These are phyloP conservation scores for Tilletia indica DNA, from an alignment of 1,284 basidiomycete species.

Conservation along the genomic window DNA sequence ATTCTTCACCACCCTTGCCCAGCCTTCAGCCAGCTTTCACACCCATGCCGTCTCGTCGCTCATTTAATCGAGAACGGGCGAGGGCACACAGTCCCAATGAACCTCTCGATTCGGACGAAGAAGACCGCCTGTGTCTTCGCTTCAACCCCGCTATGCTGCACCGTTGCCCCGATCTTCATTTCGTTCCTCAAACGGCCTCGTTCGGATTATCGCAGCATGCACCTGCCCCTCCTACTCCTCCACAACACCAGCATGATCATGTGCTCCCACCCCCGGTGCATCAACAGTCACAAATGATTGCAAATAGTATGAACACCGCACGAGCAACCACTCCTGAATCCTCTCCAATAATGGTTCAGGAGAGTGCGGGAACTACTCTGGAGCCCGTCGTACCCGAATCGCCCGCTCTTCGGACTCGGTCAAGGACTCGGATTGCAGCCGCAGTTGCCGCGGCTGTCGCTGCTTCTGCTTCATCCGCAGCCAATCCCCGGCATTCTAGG, in stretches of 20 bases:
- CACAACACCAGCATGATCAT: no score
- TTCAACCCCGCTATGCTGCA: constrained; percentile 13
- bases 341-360: no score
- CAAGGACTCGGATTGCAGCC: background rate
- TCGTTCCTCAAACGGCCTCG: background rate
- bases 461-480: background rate
- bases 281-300: background rate
- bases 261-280: background rate
- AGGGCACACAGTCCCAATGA: constrained; percentile 2
- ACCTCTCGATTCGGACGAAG: constrained; percentile 14
- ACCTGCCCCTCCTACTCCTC: background rate
- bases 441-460: background rate
- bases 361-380: no score
- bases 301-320: background rate
- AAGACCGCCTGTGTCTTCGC: constrained; percentile 11
- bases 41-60: background rate
- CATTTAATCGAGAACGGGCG: background rate
- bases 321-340: background rate
- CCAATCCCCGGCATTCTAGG: background rate
- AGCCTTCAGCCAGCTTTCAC: constrained; percentile 8
- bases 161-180: constrained; percentile 1
- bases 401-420: constrained; percentile 8
- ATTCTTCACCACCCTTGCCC: background rate
- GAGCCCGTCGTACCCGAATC: background rate
- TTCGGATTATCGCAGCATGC: background rate